phyloP scores from a whole-genome alignment of 495 filamentous ascomycete species.

The Penicillium psychrofluorescens region DNA sequence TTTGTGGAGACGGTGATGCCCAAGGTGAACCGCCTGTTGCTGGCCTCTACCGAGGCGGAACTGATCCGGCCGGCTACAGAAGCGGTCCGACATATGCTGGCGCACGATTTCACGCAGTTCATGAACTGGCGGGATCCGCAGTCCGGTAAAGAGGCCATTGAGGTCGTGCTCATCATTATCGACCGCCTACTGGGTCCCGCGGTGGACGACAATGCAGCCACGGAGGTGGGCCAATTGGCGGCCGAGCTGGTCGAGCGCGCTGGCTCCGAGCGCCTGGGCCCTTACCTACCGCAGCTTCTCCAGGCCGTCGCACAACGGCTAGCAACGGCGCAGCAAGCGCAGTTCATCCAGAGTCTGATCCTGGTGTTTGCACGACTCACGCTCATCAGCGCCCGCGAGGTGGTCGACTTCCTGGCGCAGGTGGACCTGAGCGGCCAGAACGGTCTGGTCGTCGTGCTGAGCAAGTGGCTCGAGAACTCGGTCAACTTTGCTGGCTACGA shows the following conservation, averaged over 20 bases:
- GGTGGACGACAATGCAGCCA: conserved; percentile 85
- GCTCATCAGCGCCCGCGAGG: conserved; percentile 75
- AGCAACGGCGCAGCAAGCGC: conserved; percentile 68
- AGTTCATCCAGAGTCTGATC: conserved; percentile 87
- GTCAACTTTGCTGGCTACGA: conserved; percentile 94
- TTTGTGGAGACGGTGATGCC: conserved; percentile 82
- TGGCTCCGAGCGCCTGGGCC: conserved; percentile 79
- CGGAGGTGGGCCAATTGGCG: conserved; percentile 89
- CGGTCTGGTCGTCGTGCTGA: conserved; percentile 78
- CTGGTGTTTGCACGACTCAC: conserved; percentile 90
- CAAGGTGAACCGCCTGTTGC: conserved; percentile 74
- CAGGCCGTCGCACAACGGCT: conserved; percentile 83
- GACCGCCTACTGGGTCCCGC: conserved; percentile 79
- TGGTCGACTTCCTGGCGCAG: conserved; percentile 82
- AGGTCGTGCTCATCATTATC: conserved; percentile 84
- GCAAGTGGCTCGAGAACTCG: conserved; percentile 96
- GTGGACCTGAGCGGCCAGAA: conserved; percentile 64
- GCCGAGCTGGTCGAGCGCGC: conserved; percentile 94
- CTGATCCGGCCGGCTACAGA: conserved; percentile 81
- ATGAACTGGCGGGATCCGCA: conserved; percentile 69
- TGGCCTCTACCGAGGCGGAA: conserved; percentile 73
- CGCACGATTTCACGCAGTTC: conserved; percentile 81
- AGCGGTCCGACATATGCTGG: conserved; percentile 77
- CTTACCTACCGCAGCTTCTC: conserved; percentile 83
- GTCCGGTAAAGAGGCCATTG: conserved; percentile 72